Conservation (phyloP, 2,329 filamentous ascomycete species). For the Cordyceps javanica region DNA sequence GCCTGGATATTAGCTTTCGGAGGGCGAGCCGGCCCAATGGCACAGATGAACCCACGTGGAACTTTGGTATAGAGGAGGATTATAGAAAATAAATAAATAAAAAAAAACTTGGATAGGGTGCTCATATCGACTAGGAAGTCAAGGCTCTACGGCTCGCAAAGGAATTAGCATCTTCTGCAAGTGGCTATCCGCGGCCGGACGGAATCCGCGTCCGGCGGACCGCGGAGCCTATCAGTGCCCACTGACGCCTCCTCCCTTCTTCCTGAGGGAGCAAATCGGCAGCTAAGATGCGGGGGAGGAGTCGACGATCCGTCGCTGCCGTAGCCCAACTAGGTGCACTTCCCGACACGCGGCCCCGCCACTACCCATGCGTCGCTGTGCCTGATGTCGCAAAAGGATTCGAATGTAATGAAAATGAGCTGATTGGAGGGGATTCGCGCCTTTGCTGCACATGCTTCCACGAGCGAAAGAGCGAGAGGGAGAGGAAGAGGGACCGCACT, state of each 20-base stretch:
- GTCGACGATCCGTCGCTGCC: background rate
- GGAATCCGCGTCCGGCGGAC: background rate
- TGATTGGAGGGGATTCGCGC: background rate
- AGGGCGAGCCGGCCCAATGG: constrained; percentile 44
- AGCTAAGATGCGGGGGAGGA: constrained; percentile 1
- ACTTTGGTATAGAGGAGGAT: constrained; percentile 41
- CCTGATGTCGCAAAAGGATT: background rate
- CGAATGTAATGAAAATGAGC: background rate
- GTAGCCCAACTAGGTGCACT: background rate
- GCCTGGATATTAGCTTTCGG: constrained; percentile 39
- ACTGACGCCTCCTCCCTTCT: background rate
- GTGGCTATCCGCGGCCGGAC: background rate
- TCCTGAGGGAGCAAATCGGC: background rate
- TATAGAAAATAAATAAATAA: constrained; percentile 11
- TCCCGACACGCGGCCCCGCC: background rate
- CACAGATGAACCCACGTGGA: constrained; percentile 51
- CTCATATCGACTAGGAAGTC: background rate
- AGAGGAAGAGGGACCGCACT: background rate
- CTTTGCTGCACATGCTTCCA: too few relatives aligned
- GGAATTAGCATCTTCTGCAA: background rate
- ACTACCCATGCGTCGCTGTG: background rate
- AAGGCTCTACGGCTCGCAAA: background rate
- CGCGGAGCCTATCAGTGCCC: background rate
- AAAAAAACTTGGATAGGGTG: background rate
- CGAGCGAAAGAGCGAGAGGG: too few relatives aligned